Base-by-base conservation (phyloP, 2,329 filamentous ascomycete genomes). In the Sphaerulina populicola region DNA sequence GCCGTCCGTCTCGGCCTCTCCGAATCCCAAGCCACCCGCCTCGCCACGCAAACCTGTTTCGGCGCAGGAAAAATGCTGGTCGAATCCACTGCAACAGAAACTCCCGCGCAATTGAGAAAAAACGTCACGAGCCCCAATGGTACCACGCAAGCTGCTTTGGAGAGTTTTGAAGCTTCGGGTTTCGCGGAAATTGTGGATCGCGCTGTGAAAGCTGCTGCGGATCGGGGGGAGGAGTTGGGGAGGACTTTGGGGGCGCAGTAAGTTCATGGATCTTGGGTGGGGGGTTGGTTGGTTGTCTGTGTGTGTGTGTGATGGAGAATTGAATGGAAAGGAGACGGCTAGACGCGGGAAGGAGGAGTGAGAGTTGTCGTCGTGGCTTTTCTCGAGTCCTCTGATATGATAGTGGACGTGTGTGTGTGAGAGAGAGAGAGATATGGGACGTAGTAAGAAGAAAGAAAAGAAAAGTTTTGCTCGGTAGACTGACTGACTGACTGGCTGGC, bases 101-200 rank as follows among this genome's bases (percentile, higher is more conserved):
- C 55, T 18, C 61, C 61, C 3, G 51, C 57, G 15, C 61, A 63
- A 50, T 49, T 63, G 5, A 51, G 61, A 27, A 60, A 61, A 47
- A 63, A 63, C 35, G 60, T 62, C 31, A 63, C 60, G n/a, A 62
- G 60, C 36, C 60, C 59, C 5, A 63, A 62, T 31, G 61, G 61
- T 4, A 62, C 61, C 2, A 62, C 61, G 12, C 59, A 62, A 14
- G 60, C 61, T 9, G 61, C 59, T 2, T 45, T 62, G 40, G 57
- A 63, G 49, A 61, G 56, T 44, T 62, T 61, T 46, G 59, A 62
- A 44, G 56, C 60, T 12, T 59, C 57, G 2, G 57, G 55, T 0
- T 60, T 62, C 18, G 57, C 58, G 9, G 51, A 44, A 8, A 60
- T 60, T 18, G 61, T 62, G 8, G 60, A 60, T 39, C 56, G 60